phyloP scores from a whole-genome alignment of 2,329 filamentous ascomycete species.

The Penicillium sp. region DNA sequence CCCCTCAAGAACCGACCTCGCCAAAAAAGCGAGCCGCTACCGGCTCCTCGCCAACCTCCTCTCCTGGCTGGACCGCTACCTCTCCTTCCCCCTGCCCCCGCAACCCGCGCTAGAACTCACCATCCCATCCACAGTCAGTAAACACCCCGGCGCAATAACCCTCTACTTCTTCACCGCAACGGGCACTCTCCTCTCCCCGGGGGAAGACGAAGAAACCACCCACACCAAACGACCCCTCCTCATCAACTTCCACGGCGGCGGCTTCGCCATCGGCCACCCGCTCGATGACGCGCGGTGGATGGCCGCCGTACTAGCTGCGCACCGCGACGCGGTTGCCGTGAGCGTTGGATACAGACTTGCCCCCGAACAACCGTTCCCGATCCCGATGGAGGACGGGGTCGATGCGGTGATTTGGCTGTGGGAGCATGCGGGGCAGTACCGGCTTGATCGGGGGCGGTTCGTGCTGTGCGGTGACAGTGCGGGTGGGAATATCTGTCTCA shows the following conservation, averaged over 20 bases:
- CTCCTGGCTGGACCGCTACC: constrained; percentile 21
- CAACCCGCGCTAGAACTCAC: constrained; percentile 10
- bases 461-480: constrained; percentile 19
- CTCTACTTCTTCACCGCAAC: constrained; percentile 20
- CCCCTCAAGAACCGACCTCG: constrained; percentile 4
- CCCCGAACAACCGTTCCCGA: constrained; percentile 27
- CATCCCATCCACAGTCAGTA: constrained; percentile 21
- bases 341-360: constrained; percentile 28
- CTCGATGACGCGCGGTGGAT: constrained; percentile 22
- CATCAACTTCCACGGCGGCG: constrained; percentile 24
- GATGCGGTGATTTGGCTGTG: constrained; percentile 27
- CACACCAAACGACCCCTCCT: constrained; percentile 15
- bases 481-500: constrained; percentile 22
- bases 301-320: constrained; percentile 7
- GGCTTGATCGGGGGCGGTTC: constrained; percentile 20
- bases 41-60: constrained; percentile 13
- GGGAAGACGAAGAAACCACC: not conserved
- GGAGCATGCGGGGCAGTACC: constrained; percentile 15
- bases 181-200: not conserved
- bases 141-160: constrained; percentile 11
- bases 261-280: constrained; percentile 23
- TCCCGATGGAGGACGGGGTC: constrained; percentile 25
- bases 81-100: constrained; percentile 18
- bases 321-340: constrained; percentile 21
- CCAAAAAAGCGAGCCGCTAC: constrained; percentile 16